Evolutionary conservation across 352 stramenopile genomes (phyloP).

Genomic region (Pythium dissotocum): DNA sequence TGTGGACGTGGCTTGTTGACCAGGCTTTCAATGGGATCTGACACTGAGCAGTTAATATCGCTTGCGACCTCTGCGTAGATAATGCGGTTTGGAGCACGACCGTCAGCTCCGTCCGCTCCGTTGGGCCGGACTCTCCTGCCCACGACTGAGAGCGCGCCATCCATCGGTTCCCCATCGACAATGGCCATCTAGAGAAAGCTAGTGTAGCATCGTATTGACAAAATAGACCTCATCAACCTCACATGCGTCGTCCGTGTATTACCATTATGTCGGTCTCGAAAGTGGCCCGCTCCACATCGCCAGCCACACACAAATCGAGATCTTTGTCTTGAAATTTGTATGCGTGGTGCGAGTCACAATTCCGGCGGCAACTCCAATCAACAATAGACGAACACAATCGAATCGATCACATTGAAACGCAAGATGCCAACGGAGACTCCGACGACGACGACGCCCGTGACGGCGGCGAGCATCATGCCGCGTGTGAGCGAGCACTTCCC

Average conservation of each 20-base stretch:
- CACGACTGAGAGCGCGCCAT: background rate
- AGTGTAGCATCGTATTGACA: constrained; percentile 24
- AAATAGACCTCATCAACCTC: constrained; percentile 18
- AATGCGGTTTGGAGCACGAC: constrained; percentile 33
- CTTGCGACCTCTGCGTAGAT: constrained; percentile 57
- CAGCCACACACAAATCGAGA: background rate
- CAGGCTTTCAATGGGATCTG: constrained; percentile 37
- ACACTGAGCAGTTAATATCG: constrained; percentile 85
- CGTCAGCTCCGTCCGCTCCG: constrained; percentile 13
- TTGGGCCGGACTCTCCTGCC: background rate
- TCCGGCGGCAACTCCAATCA: constrained; percentile 26
- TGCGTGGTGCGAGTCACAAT: constrained; percentile 28
- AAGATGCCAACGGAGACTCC: background rate
- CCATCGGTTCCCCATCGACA: background rate
- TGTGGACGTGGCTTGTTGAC: background rate
- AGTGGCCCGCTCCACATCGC: background rate
- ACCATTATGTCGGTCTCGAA: background rate
- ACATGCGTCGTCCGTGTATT: background rate
- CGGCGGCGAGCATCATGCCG: constrained; percentile 34
- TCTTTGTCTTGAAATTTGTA: constrained; percentile 56
- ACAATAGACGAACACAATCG: constrained; percentile 6
- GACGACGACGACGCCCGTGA: constrained; percentile 10
- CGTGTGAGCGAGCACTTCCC: constrained; percentile 79
- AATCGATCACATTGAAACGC: constrained; percentile 6
- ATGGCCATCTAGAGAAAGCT: constrained; percentile 10